Evolutionary conservation across 2,329 filamentous ascomycete genomes (phyloP).

Genomic region (Endoconidiophora laricicola): DNA sequence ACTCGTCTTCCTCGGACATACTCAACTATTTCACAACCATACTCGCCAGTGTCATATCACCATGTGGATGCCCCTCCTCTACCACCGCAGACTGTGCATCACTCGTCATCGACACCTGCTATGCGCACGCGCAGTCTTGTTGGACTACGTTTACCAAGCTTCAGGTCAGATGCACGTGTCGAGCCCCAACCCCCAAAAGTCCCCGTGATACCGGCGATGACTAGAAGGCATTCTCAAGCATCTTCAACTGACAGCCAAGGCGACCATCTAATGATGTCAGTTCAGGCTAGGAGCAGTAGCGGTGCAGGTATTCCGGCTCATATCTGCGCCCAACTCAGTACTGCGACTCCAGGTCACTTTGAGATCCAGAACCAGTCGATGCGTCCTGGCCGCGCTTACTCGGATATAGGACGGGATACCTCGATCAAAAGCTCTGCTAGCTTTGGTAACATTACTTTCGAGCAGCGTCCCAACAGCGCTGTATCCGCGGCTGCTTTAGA

Average conservation of each 20-base stretch:
- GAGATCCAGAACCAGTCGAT: constrained; percentile 3
- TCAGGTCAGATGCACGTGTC: constrained; percentile 1
- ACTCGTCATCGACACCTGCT: constrained; percentile 6
- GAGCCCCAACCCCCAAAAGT: constrained; percentile 8
- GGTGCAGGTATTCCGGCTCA: too few relatives aligned
- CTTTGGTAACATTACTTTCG: too few relatives aligned
- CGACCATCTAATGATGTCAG: not conserved
- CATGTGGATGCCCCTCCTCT: not conserved
- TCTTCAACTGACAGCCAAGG: constrained; percentile 2
- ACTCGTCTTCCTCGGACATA: not conserved
- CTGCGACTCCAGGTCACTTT: not conserved
- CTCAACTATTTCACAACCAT: not conserved
- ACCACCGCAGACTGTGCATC: not conserved
- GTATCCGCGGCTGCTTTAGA: not conserved
- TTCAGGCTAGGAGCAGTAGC: not conserved
- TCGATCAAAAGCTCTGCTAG: not conserved
- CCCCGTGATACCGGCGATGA: not conserved
- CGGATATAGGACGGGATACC: constrained; percentile 13
- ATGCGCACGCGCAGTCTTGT: constrained; percentile 24
- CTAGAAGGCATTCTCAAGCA: constrained; percentile 9
- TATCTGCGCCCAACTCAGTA: too few relatives aligned
- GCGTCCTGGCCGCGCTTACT: constrained; percentile 13
- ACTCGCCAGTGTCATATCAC: not conserved
- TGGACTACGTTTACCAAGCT: constrained; percentile 10
- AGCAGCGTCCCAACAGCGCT: not conserved